These are phyloP conservation scores for Alectoria sarmentosa DNA, from an alignment of 495 filamentous ascomycete species.

Conservation along the genomic window DNA sequence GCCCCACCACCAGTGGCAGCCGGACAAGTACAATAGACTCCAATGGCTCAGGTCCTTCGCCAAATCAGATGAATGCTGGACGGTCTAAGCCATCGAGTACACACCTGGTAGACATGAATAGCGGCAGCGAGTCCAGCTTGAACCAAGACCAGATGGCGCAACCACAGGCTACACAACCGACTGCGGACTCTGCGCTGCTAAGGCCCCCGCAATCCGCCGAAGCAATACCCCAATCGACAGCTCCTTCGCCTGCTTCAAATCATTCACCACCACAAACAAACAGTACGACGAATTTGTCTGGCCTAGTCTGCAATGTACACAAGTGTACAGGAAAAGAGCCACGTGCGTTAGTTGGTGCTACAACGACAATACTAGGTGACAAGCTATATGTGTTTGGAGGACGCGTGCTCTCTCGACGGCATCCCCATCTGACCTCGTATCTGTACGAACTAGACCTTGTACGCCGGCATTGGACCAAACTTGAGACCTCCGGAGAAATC, in stretches of 20 bases:
- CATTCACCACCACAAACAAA: conserved; percentile 31
- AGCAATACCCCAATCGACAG: conserved; percentile 5
- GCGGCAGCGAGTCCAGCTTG: conserved; percentile 50
- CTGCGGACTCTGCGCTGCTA: conserved; percentile 5
- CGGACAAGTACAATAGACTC: conserved; percentile 57
- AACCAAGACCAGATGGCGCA: conserved; percentile 18
- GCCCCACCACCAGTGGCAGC: conserved; percentile 33
- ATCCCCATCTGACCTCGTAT: conserved; percentile 77
- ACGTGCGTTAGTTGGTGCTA: conserved; percentile 84
- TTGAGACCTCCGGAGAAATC: conserved; percentile 76
- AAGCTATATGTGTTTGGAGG: conserved; percentile 96
- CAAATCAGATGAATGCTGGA: conserved; percentile 36
- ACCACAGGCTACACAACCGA: conserved; percentile 16
- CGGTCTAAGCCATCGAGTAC: conserved; percentile 27
- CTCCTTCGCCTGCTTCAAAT: conserved; percentile 28
- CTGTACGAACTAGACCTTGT: conserved; percentile 91
- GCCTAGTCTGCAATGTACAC: conserved; percentile 89
- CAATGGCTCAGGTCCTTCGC: conserved; percentile 40
- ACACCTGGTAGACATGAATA: conserved; percentile 38
- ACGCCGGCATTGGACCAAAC: conserved; percentile 81
- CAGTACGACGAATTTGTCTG: conserved; percentile 62
- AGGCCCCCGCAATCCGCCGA: conserved; percentile 8
- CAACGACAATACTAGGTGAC: conserved; percentile 89
- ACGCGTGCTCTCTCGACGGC: conserved; percentile 71
- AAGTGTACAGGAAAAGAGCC: conserved; percentile 87